Percentiles rank a stretch among this genome's conserved stretches.
Evolutionary conservation across 208 protist species (phyloP).

Genomic region (Trypanosoma vivax): DNA sequence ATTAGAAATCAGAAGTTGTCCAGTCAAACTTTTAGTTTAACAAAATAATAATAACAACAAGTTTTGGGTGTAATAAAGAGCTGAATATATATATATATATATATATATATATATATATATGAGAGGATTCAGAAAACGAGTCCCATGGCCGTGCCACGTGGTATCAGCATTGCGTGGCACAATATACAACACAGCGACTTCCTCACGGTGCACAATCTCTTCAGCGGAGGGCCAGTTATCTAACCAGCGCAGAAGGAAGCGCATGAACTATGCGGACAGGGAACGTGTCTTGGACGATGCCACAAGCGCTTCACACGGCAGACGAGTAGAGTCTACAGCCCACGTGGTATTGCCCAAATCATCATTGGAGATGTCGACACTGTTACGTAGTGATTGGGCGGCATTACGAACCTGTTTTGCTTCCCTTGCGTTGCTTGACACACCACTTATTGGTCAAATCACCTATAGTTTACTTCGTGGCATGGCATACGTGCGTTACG

Average conservation of each 20-base stretch:
- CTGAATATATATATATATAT: too few species aligned
- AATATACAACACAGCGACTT: too few species aligned
- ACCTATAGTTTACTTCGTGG: slow-evolving; percentile 6
- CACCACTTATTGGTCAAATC: slow-evolving; percentile 12
- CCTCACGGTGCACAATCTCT: too few species aligned
- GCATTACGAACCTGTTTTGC: not conserved
- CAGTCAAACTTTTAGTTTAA: too few species aligned
- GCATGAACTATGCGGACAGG: slow-evolving; percentile 21
- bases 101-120: too few species aligned
- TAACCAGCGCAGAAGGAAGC: slow-evolving; percentile 8
- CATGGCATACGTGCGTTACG: slow-evolving; percentile 45
- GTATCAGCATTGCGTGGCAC: too few species aligned
- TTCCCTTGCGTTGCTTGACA: slow-evolving; percentile 5
- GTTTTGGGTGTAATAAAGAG: too few species aligned
- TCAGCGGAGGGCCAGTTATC: not conserved
- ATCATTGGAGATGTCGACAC: not conserved
- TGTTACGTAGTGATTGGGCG: slow-evolving; percentile 2
- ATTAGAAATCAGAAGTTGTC: too few species aligned
- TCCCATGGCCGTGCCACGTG: too few species aligned
- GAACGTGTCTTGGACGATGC: slow-evolving; percentile 9
- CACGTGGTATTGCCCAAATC: not conserved
- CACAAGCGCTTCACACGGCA: not conserved
- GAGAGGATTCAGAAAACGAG: too few species aligned
- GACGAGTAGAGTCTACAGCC: not conserved
- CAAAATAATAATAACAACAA: too few species aligned